Conservation (phyloP, 2,329 filamentous ascomycete genomes). For the Ascochyta fabae region DNA sequence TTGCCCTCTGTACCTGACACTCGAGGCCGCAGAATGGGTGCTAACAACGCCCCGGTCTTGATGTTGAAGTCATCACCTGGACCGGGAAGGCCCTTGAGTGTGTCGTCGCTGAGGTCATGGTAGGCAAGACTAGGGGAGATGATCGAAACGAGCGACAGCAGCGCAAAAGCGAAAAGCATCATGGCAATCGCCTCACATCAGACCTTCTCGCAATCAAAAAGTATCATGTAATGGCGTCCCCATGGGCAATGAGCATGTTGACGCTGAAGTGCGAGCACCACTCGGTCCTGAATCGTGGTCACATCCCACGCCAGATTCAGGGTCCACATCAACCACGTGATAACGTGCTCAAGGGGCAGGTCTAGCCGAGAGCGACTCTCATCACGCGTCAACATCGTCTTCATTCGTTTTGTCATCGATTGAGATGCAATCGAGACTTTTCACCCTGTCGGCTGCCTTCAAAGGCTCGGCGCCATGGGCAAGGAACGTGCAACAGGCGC, state of each 20-base stretch:
- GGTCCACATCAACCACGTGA: constrained; percentile 9
- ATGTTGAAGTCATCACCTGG: constrained; percentile 82
- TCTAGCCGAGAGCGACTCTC: constrained; percentile 26
- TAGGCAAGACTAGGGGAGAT: constrained; percentile 56
- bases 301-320: constrained; percentile 14
- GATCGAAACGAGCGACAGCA: constrained; percentile 33
- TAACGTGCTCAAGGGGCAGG: constrained; percentile 15
- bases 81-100: constrained; percentile 72
- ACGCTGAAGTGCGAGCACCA: neutral
- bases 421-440: constrained; percentile 38
- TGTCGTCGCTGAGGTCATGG: constrained; percentile 73
- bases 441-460: constrained; percentile 28
- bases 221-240: constrained; percentile 9
- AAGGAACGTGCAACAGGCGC: neutral
- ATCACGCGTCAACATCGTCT: constrained; percentile 15
- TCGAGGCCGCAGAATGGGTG: constrained; percentile 85
- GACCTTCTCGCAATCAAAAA: neutral
- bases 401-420: constrained; percentile 10
- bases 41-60: constrained; percentile 74
- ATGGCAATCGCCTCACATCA: constrained; percentile 23
- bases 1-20: constrained; percentile 87
- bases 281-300: constrained; percentile 30
- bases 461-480: constrained; percentile 23
- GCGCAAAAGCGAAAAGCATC: constrained; percentile 27
- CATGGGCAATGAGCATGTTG: constrained; percentile 20